A percentile compares a stretch with the other conserved stretches of the same genome.
Evolutionary conservation across 2,329 filamentous ascomycete genomes (phyloP).

Genomic region (Arthrobotrys sinensis): DNA sequence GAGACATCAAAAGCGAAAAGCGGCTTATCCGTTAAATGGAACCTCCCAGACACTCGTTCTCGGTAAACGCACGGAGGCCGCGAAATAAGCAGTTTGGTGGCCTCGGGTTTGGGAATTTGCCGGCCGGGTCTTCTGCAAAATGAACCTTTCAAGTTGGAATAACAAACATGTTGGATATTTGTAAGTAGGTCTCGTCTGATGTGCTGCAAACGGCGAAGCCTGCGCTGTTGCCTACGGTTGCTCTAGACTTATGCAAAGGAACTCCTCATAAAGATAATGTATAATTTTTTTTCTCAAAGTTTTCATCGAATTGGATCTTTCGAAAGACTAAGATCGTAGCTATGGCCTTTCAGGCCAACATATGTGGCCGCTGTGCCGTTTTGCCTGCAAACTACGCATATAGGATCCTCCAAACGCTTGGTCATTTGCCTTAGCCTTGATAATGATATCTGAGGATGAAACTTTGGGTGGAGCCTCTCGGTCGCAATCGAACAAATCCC

Average conservation of each 20-base stretch:
- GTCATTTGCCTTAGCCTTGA: conserved; percentile 43
- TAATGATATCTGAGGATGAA: conserved; percentile 56
- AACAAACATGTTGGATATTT: conserved; percentile 19
- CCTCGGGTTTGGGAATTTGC: conserved; percentile 32
- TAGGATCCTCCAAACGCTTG: conserved; percentile 35
- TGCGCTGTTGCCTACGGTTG: conserved; percentile 34
- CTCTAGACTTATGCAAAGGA: conserved; percentile 30
- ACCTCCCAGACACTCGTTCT: conserved; percentile 54
- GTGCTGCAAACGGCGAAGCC: conserved; percentile 46
- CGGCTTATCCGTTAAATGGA: conserved; percentile 58
- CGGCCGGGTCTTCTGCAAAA: conserved; percentile 32
- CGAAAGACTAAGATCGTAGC: background rate
- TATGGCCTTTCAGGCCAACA: conserved; percentile 4
- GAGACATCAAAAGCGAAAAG: conserved; percentile 58
- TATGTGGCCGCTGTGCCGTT: conserved; percentile 32
- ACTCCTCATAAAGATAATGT: conserved; percentile 18
- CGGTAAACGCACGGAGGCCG: conserved; percentile 59
- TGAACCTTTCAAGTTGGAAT: background rate
- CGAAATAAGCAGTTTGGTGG: conserved; percentile 35
- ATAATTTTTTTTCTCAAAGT: conserved; percentile 18
- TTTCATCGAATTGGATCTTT: conserved; percentile 41
- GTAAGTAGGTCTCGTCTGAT: conserved; percentile 29
- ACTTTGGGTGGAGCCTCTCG: conserved; percentile 39
- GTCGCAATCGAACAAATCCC: conserved; percentile 28
- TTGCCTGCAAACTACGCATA: conserved; percentile 34